Evolutionary conservation across 768 basidiomycete species (phyloP), one percentile per base, ranked within the genome.

Genomic region (Kwoniella botswanensis): DNA sequence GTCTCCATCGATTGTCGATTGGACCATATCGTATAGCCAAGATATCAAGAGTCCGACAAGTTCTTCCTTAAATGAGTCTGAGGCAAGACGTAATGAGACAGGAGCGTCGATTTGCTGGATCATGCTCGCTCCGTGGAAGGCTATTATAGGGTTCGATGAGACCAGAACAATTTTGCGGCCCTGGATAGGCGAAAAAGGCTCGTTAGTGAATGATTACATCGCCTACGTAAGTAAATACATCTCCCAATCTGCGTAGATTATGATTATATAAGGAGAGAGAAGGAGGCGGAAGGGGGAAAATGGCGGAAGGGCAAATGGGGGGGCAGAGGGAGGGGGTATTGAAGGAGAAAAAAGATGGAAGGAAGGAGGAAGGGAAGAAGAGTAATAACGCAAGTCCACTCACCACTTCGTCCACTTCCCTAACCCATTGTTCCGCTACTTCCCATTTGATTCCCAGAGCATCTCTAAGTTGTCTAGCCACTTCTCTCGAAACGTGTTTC

Each of bases 401-500:
- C 50, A 79, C 80, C 12, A 75, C 70, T 35, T 65, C 65, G 26
- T 84, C 82, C 6, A 79, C 70, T 64, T 77, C 79, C 43, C 77
- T 73, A 0, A 77, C 75, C 68, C 74, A 72, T 18, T 67, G 67
- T 56, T 71, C 72, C 1, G 80, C 80, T 0, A 62, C 59, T 10
- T 74, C 64, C 69, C 76, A 73, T 6, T 65, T 57, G 17, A 74
- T 72, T 0, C 80, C 83, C 9, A 76, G 65, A 1, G 81, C 83
- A 61, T 82, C 73, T 4, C 80, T 63, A 0, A 83, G 71, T 65
- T 84, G 84, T 11, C 78, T 56, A n/a, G 80, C 90, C 65, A 97
- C 90, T 78, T 98, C 94, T 62, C 91, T 90, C 76, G 91, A 92
- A 0, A 93, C 94, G 83, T 98, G 97, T 76, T 95, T 96, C 83